Percentiles rank a stretch among this genome's conserved stretches.
These are phyloP conservation scores for Cyclaneusma minus DNA, from an alignment of 2,329 filamentous ascomycete genomes.

Conservation along the genomic window DNA sequence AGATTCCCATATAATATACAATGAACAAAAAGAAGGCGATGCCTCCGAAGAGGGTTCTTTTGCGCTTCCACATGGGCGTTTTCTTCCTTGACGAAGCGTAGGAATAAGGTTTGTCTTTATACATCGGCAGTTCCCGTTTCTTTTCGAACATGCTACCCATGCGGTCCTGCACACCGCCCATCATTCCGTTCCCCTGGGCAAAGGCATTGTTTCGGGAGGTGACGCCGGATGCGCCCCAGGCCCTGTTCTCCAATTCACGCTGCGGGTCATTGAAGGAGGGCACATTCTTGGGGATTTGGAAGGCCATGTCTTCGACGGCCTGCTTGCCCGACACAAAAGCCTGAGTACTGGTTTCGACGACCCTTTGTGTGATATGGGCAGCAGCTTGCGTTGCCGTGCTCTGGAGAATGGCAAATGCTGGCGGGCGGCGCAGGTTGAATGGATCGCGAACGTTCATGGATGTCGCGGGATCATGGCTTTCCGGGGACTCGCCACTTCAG, in stretches of 20 bases:
- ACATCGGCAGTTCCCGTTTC: slow-evolving; percentile 62
- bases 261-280: slow-evolving; percentile 52
- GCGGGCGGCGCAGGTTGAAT: slow-evolving; percentile 21
- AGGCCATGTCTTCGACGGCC: slow-evolving; percentile 35
- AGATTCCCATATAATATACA: slow-evolving; percentile 54
- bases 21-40: slow-evolving; percentile 37
- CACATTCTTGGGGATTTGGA: slow-evolving; percentile 53
- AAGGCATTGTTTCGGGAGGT: slow-evolving; percentile 20
- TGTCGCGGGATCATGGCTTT: slow-evolving; percentile 11
- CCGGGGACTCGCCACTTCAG: slow-evolving; percentile 1
- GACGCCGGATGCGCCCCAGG: slow-evolving; percentile 42
- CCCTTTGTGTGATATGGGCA: slow-evolving; percentile 28
- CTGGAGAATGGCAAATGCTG: slow-evolving; percentile 34
- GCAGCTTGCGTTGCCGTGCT: slow-evolving; percentile 29
- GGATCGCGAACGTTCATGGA: slow-evolving; percentile 22
- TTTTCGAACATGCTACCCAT: slow-evolving; percentile 50
- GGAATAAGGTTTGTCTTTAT: slow-evolving; percentile 94
- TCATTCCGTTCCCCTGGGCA: slow-evolving; percentile 18
- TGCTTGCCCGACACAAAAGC: slow-evolving; percentile 27
- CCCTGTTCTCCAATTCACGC: slow-evolving; percentile 47
- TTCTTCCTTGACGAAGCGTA: slow-evolving; percentile 45
- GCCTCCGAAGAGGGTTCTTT: slow-evolving; percentile 39
- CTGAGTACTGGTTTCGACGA: slow-evolving; percentile 31
- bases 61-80: slow-evolving; percentile 45
- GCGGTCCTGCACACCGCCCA: slow-evolving; percentile 41